A percentile compares a stretch with the other conserved stretches of the same genome.
Conservation (phyloP, 2,329 filamentous ascomycete genomes). For the Teratosphaeria zuluensis region DNA sequence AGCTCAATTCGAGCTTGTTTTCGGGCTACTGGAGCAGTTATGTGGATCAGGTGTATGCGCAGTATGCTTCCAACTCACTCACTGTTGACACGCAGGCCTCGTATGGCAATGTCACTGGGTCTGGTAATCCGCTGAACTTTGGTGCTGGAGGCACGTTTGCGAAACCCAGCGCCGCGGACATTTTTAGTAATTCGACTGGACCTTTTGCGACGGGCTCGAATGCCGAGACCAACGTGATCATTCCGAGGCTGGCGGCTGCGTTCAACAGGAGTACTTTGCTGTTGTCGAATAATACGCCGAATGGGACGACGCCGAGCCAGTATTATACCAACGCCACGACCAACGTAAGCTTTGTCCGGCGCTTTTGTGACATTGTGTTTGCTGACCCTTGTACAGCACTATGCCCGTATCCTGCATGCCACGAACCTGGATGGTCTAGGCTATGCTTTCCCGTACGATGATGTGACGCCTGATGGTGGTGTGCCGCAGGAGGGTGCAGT, state of each 20-base stretch:
- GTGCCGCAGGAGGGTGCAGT: conserved; percentile 27
- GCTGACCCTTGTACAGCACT: conserved; percentile 16
- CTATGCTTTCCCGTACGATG: conserved; percentile 60
- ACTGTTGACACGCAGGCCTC: conserved; percentile 56
- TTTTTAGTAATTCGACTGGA: conserved; percentile 57
- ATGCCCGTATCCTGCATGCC: conserved; percentile 24
- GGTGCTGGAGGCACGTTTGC: conserved; percentile 42
- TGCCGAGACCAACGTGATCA: conserved; percentile 46
- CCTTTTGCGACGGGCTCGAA: conserved; percentile 44
- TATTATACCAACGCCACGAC: conserved; percentile 22
- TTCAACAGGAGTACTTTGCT: conserved; percentile 66
- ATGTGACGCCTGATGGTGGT: conserved; percentile 50
- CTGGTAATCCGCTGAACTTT: conserved; percentile 30
- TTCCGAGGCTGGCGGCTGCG: conserved; percentile 64
- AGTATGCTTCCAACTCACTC: conserved; percentile 33
- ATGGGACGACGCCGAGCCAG: conserved; percentile 20
- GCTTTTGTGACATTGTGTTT: background rate
- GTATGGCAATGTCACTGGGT: conserved; percentile 39
- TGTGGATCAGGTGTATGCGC: conserved; percentile 41
- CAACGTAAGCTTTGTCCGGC: conserved; percentile 19
- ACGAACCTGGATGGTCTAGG: conserved; percentile 49
- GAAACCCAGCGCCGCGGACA: conserved; percentile 51
- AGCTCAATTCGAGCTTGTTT: conserved; percentile 39
- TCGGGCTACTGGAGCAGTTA: conserved; percentile 44
- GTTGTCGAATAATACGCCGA: conserved; percentile 27